Percentiles rank a stretch among this genome's conserved stretches.
phyloP scores from a whole-genome alignment of 805 yeast species.

The Wickerhamomyces tratensis region DNA sequence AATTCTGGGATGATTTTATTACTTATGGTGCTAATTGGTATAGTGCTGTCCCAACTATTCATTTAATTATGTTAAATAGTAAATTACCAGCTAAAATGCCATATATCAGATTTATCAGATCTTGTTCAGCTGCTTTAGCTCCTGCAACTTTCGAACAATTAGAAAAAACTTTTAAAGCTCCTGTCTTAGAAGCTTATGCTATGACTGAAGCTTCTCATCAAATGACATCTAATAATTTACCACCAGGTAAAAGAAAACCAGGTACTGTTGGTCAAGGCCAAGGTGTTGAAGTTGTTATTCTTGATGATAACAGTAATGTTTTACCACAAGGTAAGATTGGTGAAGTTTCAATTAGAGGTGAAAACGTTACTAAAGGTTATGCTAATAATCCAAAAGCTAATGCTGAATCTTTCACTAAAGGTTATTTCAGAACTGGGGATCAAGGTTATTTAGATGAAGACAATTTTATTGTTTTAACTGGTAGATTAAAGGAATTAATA shows the following conservation, averaged over 20 bases:
- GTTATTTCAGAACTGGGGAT: slow-evolving; percentile 72
- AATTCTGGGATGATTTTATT: slow-evolving; percentile 51
- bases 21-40: slow-evolving; percentile 53
- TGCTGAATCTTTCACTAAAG: slow-evolving; percentile 48
- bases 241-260: slow-evolving; percentile 54
- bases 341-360: slow-evolving; percentile 61
- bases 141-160: slow-evolving; percentile 51
- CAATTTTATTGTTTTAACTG: slow-evolving; percentile 52
- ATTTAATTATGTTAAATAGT: slow-evolving; percentile 49
- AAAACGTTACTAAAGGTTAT: slow-evolving; percentile 63
- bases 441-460: slow-evolving; percentile 56
- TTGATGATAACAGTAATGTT: slow-evolving; percentile 38
- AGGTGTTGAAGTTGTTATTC: slow-evolving; percentile 53
- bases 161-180: slow-evolving; percentile 50
- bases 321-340: slow-evolving; percentile 47
- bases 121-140: slow-evolving; percentile 65
- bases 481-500: slow-evolving; percentile 65
- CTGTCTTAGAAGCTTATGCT: slow-evolving; percentile 70
- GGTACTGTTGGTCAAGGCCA: slow-evolving; percentile 71
- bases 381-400: slow-evolving; percentile 67
- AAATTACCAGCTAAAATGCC: slow-evolving; percentile 42
- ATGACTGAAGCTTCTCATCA: slow-evolving; percentile 81
- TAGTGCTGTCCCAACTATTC: slow-evolving; percentile 72
- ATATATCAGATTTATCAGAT: slow-evolving; percentile 53
- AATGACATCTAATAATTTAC: slow-evolving; percentile 63